These are phyloP conservation scores for Gnomoniopsis sp. DNA, from an alignment of 2,329 filamentous ascomycete species.

Conservation along the genomic window DNA sequence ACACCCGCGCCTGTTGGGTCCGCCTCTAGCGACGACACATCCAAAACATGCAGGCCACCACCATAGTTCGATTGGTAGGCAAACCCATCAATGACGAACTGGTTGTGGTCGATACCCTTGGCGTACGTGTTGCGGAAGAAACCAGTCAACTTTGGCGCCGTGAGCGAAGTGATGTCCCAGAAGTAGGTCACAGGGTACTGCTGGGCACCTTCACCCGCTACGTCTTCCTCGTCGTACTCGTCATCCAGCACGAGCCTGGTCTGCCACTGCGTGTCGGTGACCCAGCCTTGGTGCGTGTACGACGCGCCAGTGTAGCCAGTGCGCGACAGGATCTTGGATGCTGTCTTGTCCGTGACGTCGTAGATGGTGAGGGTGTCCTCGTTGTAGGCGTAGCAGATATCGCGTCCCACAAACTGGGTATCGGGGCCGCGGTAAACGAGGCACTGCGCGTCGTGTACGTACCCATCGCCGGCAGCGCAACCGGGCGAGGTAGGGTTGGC, in stretches of 20 bases:
- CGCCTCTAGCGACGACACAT: conserved; percentile 28
- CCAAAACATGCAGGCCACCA: conserved; percentile 36
- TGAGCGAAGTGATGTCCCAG: conserved; percentile 42
- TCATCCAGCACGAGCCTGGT: conserved; percentile 48
- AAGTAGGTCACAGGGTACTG: conserved; percentile 46
- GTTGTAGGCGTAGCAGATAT: conserved; percentile 56
- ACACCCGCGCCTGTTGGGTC: conserved; percentile 37
- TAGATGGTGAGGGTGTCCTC: conserved; percentile 49
- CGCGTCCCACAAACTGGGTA: conserved; percentile 40
- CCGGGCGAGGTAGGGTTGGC: conserved; percentile 50
- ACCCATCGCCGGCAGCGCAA: conserved; percentile 52
- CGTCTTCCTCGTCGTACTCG: conserved; percentile 48
- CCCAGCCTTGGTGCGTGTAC: conserved; percentile 56
- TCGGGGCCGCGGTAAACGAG: conserved; percentile 51
- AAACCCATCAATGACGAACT: conserved; percentile 38
- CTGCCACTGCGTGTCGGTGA: conserved; percentile 41
- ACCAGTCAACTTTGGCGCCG: conserved; percentile 39
- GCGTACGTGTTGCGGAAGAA: conserved; percentile 33
- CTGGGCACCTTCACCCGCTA: conserved; percentile 35
- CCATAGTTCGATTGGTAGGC: conserved; percentile 45
- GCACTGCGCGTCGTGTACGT: conserved; percentile 61
- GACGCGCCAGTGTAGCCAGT: conserved; percentile 54
- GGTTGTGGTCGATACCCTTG: conserved; percentile 42
- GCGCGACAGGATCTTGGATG: conserved; percentile 44
- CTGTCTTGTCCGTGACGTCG: conserved; percentile 48